These are phyloP conservation scores for Hysterangium stoloniferum DNA, from an alignment of 768 basidiomycete genomes.

Conservation along the genomic window DNA sequence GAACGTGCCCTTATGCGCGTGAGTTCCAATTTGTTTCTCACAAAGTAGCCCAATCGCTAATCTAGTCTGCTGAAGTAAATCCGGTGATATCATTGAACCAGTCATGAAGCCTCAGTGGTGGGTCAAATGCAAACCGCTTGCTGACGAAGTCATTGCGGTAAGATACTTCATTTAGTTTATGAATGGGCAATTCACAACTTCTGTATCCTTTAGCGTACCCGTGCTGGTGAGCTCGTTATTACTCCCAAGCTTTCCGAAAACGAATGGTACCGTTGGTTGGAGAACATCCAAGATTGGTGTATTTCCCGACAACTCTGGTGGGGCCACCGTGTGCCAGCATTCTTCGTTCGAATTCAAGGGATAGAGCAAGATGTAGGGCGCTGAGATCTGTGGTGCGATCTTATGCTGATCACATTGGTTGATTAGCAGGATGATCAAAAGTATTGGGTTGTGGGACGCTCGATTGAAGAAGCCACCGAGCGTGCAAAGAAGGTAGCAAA, in stretches of 20 bases:
- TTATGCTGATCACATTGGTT: neutral
- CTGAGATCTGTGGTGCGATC: neutral
- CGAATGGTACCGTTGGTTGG: conserved; percentile 96
- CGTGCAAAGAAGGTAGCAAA: conserved; percentile 64
- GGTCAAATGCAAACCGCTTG: conserved; percentile 88
- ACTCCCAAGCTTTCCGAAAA: conserved; percentile 78
- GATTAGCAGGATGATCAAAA: conserved; percentile 56
- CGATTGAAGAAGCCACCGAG: conserved; percentile 64
- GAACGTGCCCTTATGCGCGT: conserved; percentile 93
- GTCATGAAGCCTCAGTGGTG: conserved; percentile 99
- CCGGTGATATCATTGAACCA: conserved; percentile 93
- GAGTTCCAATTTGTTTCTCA: conserved; percentile 17
- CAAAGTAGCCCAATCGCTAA: neutral
- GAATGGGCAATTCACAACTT: neutral
- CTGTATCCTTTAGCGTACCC: conserved; percentile 55
- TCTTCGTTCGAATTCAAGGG: conserved; percentile 83
- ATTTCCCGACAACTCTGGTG: conserved; percentile 99
- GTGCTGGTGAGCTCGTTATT: conserved; percentile 79
- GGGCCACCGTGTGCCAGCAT: conserved; percentile 95
- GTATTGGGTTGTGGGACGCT: conserved; percentile 89
- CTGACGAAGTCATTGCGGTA: conserved; percentile 84
- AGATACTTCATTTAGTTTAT: neutral
- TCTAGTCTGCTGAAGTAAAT: conserved; percentile 53
- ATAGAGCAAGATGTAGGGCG: conserved; percentile 51
- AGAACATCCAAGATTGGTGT: conserved; percentile 97